These are phyloP conservation scores for Trichoderma sp. DNA, from an alignment of 2,329 filamentous ascomycete species.

Conservation along the genomic window DNA sequence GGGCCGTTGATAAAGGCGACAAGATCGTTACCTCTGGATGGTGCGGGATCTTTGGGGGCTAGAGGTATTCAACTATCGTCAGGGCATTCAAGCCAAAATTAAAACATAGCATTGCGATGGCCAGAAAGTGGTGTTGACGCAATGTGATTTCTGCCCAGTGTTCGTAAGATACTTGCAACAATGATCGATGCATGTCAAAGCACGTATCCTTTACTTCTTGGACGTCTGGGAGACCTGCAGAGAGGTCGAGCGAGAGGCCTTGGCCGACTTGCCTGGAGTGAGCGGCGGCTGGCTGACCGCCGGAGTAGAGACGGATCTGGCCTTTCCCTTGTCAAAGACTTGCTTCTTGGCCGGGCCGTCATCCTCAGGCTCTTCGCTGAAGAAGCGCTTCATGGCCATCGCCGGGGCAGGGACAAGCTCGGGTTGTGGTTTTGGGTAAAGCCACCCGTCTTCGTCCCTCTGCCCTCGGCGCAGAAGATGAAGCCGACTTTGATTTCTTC, in stretches of 20 bases:
- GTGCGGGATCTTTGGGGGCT: too few species aligned
- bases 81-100: too few species aligned
- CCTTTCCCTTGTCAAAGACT: neutral
- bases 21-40: too few species aligned
- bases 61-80: too few species aligned
- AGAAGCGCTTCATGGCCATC: neutral
- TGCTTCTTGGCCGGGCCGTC: neutral
- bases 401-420: neutral
- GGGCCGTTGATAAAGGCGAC: too few species aligned
- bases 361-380: neutral
- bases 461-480: neutral
- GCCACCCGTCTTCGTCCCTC: too few species aligned
- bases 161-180: neutral
- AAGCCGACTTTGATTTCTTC: slow-evolving; percentile 13
- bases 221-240: neutral
- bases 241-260: neutral
- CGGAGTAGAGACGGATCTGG: neutral
- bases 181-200: neutral
- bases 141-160: too few species aligned
- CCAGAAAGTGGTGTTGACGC: too few species aligned
- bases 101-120: too few species aligned
- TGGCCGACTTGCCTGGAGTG: neutral
- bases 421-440: too few species aligned
- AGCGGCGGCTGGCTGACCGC: neutral
- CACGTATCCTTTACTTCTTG: neutral